A percentile compares a stretch with the other conserved stretches of the same genome.
Conservation (phyloP, 1,284 basidiomycete species). For the Tylopilus orsonianus region DNA sequence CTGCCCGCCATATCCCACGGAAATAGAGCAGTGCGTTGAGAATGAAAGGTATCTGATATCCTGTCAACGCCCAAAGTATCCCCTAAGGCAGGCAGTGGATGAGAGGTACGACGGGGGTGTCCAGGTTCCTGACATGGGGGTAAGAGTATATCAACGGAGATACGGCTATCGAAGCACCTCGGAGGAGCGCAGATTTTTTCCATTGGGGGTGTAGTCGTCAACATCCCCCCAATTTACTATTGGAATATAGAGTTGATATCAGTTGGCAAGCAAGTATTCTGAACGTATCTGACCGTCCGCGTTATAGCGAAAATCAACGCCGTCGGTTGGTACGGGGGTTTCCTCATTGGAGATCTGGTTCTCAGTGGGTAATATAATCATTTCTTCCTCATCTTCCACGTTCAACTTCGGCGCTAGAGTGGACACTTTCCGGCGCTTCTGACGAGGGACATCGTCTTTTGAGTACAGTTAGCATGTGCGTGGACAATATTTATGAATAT, state of each 20-base stretch:
- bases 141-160: constrained; percentile 3
- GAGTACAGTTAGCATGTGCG: constrained; percentile 2
- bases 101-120: constrained; percentile 64
- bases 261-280: neutral
- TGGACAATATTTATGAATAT: neutral
- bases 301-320: constrained; percentile 27
- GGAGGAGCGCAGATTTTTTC: constrained; percentile 53
- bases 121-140: constrained; percentile 62
- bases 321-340: constrained; percentile 7
- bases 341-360: constrained; percentile 7
- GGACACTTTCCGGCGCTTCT: constrained; percentile 29
- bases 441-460: constrained; percentile 19
- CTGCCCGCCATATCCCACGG: constrained; percentile 79
- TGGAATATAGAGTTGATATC: constrained; percentile 7
- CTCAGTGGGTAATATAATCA: neutral
- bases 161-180: constrained; percentile 45
- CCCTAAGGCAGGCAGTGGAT: constrained; percentile 48
- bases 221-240: constrained; percentile 24
- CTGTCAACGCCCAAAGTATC: constrained; percentile 47
- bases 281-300: constrained; percentile 25
- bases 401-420: neutral
- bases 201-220: constrained; percentile 17
- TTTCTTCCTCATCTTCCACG: neutral
- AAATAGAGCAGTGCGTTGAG: constrained; percentile 69
- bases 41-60: constrained; percentile 43